Evolutionary conservation across 352 stramenopile genomes (phyloP).

Genomic region (Hyaloperonospora arabidopsidis): DNA sequence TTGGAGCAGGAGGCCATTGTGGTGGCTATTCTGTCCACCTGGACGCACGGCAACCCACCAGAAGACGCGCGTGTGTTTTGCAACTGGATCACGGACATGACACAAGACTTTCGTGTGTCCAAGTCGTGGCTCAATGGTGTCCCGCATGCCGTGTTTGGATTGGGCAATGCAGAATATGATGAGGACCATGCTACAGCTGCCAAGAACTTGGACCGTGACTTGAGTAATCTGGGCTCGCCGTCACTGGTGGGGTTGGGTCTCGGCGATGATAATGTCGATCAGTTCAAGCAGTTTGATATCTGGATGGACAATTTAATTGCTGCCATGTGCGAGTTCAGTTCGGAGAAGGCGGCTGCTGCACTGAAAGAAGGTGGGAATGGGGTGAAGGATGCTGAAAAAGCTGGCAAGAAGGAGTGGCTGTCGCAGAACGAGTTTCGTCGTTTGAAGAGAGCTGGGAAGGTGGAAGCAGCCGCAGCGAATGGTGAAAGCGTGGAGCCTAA

Average conservation of each 20-base stretch:
- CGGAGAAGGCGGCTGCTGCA: slow-evolving; percentile 22
- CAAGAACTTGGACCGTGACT: slow-evolving; percentile 56
- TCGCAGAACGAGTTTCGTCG: slow-evolving; percentile 81
- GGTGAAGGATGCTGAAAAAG: slow-evolving; percentile 8
- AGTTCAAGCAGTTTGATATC: slow-evolving; percentile 69
- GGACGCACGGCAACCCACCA: slow-evolving; percentile 67
- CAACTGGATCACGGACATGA: slow-evolving; percentile 84
- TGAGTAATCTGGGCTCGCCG: slow-evolving; percentile 57
- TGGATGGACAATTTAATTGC: slow-evolving; percentile 78
- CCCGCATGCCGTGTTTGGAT: slow-evolving; percentile 73
- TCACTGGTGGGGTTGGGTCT: slow-evolving; percentile 52
- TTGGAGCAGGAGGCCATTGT: slow-evolving; percentile 82
- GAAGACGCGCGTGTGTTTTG: slow-evolving; percentile 75
- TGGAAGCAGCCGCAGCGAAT: slow-evolving; percentile 35
- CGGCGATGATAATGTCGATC: slow-evolving; percentile 80
- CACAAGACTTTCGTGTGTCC: slow-evolving; percentile 83
- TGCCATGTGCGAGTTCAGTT: slow-evolving; percentile 70
- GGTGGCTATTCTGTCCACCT: slow-evolving; percentile 81
- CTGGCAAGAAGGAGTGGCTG: slow-evolving; percentile 43
- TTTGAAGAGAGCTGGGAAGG: slow-evolving; percentile 74
- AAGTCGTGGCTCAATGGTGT: slow-evolving; percentile 70
- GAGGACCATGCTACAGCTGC: slow-evolving; percentile 80
- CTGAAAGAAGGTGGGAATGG: slow-evolving; percentile 13
- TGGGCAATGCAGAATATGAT: slow-evolving; percentile 86
- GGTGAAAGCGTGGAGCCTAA: slow-evolving; percentile 57